Conservation (phyloP, 176 grass and related monocot genomes). For the Eremochloa ophiuroides region DNA sequence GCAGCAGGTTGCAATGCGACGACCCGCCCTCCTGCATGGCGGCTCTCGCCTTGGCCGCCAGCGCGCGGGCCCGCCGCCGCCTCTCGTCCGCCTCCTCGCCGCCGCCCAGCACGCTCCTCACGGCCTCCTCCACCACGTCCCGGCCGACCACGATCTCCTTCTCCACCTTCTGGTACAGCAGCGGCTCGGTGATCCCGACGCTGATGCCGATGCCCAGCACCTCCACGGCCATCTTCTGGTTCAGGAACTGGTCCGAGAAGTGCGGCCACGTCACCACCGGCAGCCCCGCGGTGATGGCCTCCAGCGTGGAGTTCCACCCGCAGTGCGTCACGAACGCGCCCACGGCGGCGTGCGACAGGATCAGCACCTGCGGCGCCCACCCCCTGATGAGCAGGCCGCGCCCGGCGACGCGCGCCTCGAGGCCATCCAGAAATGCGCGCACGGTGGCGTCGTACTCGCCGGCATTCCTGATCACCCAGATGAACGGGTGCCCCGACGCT, state of each 20-base stretch:
- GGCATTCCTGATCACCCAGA: conserved; percentile 42
- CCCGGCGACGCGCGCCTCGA: conserved; percentile 19
- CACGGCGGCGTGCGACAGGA: conserved; percentile 42
- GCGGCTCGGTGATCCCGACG: conserved; percentile 16
- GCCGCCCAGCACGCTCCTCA: conserved; percentile 35
- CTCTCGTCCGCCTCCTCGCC: conserved; percentile 33
- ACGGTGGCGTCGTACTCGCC: background rate
- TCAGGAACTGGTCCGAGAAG: conserved; percentile 45
- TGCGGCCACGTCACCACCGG: conserved; percentile 55
- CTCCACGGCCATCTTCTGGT: conserved; percentile 47
- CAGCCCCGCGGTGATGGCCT: conserved; percentile 37
- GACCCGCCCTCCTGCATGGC: conserved; percentile 32
- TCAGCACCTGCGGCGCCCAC: conserved; percentile 59
- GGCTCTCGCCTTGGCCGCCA: background rate
- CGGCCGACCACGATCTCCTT: conserved; percentile 22
- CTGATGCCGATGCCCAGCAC: conserved; percentile 43
- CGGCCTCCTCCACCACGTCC: conserved; percentile 6
- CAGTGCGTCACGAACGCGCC: conserved; percentile 76
- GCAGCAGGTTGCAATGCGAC: conserved; percentile 14
- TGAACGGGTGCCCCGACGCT: conserved; percentile 37
- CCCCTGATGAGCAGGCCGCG: conserved; percentile 36
- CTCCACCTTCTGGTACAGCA: background rate
- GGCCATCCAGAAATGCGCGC: background rate
- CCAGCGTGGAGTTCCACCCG: conserved; percentile 73
- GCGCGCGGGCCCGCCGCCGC: background rate